phyloP scores from a whole-genome alignment of 2,329 filamentous ascomycete species.

The Fusarium buharicum region DNA sequence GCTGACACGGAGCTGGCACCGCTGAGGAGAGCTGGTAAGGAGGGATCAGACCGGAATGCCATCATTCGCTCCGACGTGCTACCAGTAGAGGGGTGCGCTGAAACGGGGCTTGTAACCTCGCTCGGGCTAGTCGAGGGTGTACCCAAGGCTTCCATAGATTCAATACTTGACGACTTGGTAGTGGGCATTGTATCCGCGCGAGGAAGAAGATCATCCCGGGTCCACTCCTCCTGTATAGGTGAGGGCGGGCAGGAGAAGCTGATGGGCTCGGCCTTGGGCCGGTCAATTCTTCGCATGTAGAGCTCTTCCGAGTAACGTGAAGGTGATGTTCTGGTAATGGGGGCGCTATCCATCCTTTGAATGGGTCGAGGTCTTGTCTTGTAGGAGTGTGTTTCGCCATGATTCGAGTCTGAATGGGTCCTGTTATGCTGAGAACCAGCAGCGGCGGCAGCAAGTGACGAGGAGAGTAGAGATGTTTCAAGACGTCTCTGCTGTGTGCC shows the following conservation, averaged over 20 bases:
- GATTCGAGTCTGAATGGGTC: slow-evolving; percentile 58
- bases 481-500: slow-evolving; percentile 45
- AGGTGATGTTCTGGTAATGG: slow-evolving; percentile 27
- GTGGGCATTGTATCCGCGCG: slow-evolving; percentile 57
- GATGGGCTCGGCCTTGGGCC: slow-evolving; percentile 37
- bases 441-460: slow-evolving; percentile 50
- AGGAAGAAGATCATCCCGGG: slow-evolving; percentile 46
- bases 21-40: slow-evolving; percentile 70
- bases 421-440: slow-evolving; percentile 57
- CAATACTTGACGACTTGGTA: slow-evolving; percentile 62
- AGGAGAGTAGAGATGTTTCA: slow-evolving; percentile 54
- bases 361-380: slow-evolving; percentile 62
- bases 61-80: slow-evolving; percentile 60
- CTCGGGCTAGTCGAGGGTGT: slow-evolving; percentile 67
- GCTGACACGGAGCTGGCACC: slow-evolving; percentile 72
- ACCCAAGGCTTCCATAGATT: slow-evolving; percentile 59
- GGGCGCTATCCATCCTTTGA: slow-evolving; percentile 53
- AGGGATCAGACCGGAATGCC: slow-evolving; percentile 71
- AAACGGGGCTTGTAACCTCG: slow-evolving; percentile 62
- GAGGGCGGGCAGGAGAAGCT: slow-evolving; percentile 57
- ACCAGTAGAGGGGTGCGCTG: slow-evolving; percentile 53
- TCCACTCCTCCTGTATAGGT: slow-evolving; percentile 56
- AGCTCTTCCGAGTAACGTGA: slow-evolving; percentile 31
- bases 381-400: slow-evolving; percentile 45
- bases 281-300: slow-evolving; percentile 12